phyloP scores from a whole-genome alignment of 495 filamentous ascomycete genomes.

The Neurospora sp. region DNA sequence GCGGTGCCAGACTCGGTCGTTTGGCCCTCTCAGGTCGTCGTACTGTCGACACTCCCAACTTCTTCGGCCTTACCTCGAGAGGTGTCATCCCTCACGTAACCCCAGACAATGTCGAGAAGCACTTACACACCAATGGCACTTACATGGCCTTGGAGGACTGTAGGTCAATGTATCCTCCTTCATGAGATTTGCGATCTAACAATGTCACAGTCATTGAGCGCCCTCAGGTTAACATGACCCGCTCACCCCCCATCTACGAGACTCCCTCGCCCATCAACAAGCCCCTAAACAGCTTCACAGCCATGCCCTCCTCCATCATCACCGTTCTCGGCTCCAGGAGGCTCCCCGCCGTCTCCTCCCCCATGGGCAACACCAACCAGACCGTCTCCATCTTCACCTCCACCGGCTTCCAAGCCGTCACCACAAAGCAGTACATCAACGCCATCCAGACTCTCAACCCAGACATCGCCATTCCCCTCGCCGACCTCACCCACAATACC shows the following conservation, averaged over 20 bases:
- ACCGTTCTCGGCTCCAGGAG: slow-evolving; percentile 73
- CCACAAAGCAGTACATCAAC: slow-evolving; percentile 54
- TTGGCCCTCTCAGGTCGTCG: slow-evolving; percentile 50
- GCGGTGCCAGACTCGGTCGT: slow-evolving; percentile 46
- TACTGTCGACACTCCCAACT: slow-evolving; percentile 68
- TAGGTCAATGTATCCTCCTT: slow-evolving; percentile 30
- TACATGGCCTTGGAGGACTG: slow-evolving; percentile 91
- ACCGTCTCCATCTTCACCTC: slow-evolving; percentile 72
- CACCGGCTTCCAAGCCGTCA: slow-evolving; percentile 65
- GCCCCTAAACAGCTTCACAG: slow-evolving; percentile 64
- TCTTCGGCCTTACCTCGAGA: slow-evolving; percentile 66
- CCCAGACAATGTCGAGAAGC: slow-evolving; percentile 65
- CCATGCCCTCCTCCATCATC: slow-evolving; percentile 39
- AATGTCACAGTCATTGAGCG: slow-evolving; percentile 64
- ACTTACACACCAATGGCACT: slow-evolving; percentile 54
- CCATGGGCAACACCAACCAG: slow-evolving; percentile 60
- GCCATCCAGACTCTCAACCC: slow-evolving; percentile 54
- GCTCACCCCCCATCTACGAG: slow-evolving; percentile 32
- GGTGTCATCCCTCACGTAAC: slow-evolving; percentile 79
- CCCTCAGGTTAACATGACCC: slow-evolving; percentile 32
- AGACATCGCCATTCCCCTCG: slow-evolving; percentile 71
- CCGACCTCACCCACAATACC: slow-evolving; percentile 57
- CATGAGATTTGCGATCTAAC: slow-evolving; percentile 10
- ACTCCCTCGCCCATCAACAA: slow-evolving; percentile 29
- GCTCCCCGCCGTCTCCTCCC: slow-evolving; percentile 61